Percentiles rank a stretch among this genome's conserved stretches.
phyloP scores from a whole-genome alignment of 345 rosid species.

The Gossypium ekmanianum region DNA sequence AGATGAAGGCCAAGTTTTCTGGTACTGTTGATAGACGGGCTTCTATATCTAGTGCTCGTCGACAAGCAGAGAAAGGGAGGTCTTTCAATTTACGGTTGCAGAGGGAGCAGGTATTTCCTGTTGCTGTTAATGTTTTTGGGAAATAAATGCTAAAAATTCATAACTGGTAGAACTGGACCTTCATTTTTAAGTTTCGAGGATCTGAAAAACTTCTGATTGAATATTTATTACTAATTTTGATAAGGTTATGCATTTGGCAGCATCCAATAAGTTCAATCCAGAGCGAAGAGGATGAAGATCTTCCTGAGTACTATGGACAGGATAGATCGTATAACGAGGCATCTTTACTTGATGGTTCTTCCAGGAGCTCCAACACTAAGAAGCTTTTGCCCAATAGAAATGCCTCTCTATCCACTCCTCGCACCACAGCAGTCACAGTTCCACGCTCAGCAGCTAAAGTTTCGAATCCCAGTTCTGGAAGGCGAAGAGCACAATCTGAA shows the following conservation, averaged over 20 bases:
- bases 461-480: constrained; percentile 51
- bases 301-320: constrained; percentile 39
- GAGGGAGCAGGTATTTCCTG: constrained; percentile 69
- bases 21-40: constrained; percentile 37
- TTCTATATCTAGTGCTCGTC: constrained; percentile 36
- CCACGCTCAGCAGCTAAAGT: constrained; percentile 60
- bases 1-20: constrained; percentile 67
- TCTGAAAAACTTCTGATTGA: constrained; percentile 1
- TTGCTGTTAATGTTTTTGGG: constrained; percentile 8
- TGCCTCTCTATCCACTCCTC: constrained; percentile 54
- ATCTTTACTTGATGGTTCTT: constrained; percentile 36
- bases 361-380: constrained; percentile 56
- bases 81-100: constrained; percentile 45
- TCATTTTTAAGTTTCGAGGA: constrained; percentile 20
- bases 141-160: constrained; percentile 7
- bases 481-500: constrained; percentile 65
- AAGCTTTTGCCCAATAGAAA: constrained; percentile 48
- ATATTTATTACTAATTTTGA: constrained; percentile 27
- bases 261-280: constrained; percentile 60
- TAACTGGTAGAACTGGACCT: constrained; percentile 10
- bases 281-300: constrained; percentile 59
- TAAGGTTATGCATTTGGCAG: constrained; percentile 46
- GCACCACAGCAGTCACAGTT: constrained; percentile 48
- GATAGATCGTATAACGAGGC: constrained; percentile 42
- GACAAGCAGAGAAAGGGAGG: constrained; percentile 61